Base-by-base conservation (phyloP, 352 stramenopile genomes). In the Elongisporangium undulatum region DNA sequence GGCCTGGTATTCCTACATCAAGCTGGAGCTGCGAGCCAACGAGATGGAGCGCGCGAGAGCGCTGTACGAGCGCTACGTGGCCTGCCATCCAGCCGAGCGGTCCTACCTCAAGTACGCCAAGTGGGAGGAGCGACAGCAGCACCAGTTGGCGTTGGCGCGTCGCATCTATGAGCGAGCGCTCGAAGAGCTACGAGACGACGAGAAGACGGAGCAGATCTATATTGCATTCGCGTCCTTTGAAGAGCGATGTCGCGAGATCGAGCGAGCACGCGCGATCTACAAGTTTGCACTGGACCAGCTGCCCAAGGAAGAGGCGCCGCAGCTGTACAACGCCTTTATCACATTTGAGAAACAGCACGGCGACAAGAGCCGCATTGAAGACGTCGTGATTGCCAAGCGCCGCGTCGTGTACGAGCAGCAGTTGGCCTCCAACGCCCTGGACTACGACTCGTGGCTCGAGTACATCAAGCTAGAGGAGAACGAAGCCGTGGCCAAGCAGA, bases 371-470 rank as follows among this genome's bases (percentile, higher is more conserved):
- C 90, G 90, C 20, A 98, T 99, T 55, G 97, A 99, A 71, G 75
- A 94, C 48, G 94, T 99, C 15, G 87, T 99, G 41, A 84, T 99
- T 49, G 90, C 82, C 24, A 98, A 98, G 70, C 85, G 97, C 54
- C 82, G 97, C 34, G 87, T 95, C 19, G 78, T 99, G 61, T 99
- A 99, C 64, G 95, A 99, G 63, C 82, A 96, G 57, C 77, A 90
- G 49, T 71, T 99, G 16, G 74, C 85, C 4, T 70, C 77, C 0
- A 93, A 98, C 67, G 88, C 95, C 8, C 81, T 95, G 24, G 94
- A 99, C 75, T 99, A 99, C 69, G 97, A 99, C 80, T 87, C 85
- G 55, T 99, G 98, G 98, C 98, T 99, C 68, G 97, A 99, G 74
- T 99, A 97, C 75, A 93, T 98, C 26, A 97, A 98, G 63, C 78